These are phyloP conservation scores for Solanum lycopersicoides DNA, from an alignment of 257 asterid species.

Conservation along the genomic window DNA sequence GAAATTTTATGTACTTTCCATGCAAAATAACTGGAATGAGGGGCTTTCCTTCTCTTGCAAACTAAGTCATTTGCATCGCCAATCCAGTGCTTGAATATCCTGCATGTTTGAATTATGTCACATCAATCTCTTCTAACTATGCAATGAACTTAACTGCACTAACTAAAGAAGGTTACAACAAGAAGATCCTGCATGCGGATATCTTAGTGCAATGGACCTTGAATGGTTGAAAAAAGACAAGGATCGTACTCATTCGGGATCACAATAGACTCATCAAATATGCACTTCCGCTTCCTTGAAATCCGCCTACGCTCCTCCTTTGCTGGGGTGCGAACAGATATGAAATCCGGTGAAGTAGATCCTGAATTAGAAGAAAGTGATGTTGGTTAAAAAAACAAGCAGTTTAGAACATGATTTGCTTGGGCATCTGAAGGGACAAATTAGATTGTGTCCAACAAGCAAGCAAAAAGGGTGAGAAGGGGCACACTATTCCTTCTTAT, in stretches of 20 bases:
- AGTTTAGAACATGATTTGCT: neutral
- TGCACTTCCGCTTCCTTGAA: slow-evolving; percentile 46
- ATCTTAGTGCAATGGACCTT: neutral
- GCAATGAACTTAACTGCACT: neutral
- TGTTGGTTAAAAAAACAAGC: neutral
- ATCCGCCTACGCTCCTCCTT: slow-evolving; percentile 36
- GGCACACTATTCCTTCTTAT: neutral
- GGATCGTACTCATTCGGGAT: slow-evolving; percentile 43
- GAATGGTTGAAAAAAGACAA: neutral
- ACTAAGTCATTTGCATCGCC: slow-evolving; percentile 35
- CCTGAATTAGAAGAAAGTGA: slow-evolving; percentile 8
- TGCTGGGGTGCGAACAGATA: slow-evolving; percentile 62
- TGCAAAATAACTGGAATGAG: slow-evolving; percentile 30
- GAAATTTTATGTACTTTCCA: slow-evolving; percentile 40
- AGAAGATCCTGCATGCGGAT: neutral
- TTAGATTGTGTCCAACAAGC: neutral
- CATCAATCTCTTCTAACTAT: neutral
- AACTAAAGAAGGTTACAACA: neutral
- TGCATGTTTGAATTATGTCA: slow-evolving; percentile 2
- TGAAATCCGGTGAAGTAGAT: slow-evolving; percentile 22
- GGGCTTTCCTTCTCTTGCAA: slow-evolving; percentile 32
- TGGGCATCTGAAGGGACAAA: neutral
- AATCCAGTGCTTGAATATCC: slow-evolving; percentile 38
- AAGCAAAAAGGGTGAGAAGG: neutral
- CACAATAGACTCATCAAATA: slow-evolving; percentile 30